phyloP scores from a whole-genome alignment of 768 basidiomycete species.

The Amanita subjunquillea region DNA sequence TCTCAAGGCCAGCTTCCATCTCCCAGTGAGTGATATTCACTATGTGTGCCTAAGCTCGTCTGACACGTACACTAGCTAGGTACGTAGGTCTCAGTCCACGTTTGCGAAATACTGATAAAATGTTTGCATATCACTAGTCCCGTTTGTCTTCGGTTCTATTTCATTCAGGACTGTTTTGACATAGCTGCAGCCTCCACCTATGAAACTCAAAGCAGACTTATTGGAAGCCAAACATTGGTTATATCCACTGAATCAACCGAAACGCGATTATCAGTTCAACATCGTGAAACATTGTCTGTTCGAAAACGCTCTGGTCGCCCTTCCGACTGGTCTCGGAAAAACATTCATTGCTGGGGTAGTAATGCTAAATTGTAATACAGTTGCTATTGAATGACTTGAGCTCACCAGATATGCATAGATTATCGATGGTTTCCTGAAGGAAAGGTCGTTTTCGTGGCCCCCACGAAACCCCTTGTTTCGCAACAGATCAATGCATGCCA shows the following conservation, averaged over 20 bases:
- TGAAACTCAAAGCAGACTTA: slow-evolving; percentile 73
- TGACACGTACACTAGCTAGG: slow-evolving; percentile 32
- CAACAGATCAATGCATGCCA: slow-evolving; percentile 96
- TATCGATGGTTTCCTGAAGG: slow-evolving; percentile 91
- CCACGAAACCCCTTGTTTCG: slow-evolving; percentile 91
- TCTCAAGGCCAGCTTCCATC: slow-evolving; percentile 38
- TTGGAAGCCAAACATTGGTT: slow-evolving; percentile 81
- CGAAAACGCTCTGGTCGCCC: slow-evolving; percentile 87
- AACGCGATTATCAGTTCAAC: slow-evolving; percentile 91
- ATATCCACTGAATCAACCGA: slow-evolving; percentile 80
- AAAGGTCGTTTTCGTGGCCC: slow-evolving; percentile 91
- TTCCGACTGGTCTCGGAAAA: slow-evolving; percentile 96
- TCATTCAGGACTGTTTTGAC: background rate
- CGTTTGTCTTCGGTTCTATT: background rate
- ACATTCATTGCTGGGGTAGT: slow-evolving; percentile 96
- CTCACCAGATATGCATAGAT: slow-evolving; percentile 29
- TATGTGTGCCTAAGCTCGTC: background rate
- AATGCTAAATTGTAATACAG: slow-evolving; percentile 71
- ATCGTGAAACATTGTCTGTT: slow-evolving; percentile 80
- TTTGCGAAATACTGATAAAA: background rate
- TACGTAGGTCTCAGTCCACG: slow-evolving; percentile 21
- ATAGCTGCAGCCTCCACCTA: slow-evolving; percentile 45
- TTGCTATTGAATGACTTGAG: background rate
- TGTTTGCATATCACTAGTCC: background rate
- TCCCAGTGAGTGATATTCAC: slow-evolving; percentile 34